Evolutionary conservation across 495 filamentous ascomycete species (phyloP), one percentile per base, ranked within the genome.

Genomic region (Penicillium herquei): DNA sequence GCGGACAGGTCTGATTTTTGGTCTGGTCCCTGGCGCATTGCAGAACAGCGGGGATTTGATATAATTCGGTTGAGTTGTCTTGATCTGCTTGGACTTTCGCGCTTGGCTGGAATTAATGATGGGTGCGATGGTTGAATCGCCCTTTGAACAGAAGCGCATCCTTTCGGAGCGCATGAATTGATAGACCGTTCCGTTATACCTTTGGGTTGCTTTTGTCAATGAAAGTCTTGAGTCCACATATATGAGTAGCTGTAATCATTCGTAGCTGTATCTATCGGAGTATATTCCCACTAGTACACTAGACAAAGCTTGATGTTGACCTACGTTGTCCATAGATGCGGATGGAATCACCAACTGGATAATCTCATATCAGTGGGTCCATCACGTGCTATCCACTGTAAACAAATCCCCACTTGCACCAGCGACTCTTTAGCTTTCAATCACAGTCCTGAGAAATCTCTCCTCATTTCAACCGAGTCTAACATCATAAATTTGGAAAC

Each of bases 21-120:
- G 69, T 66, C 56, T 73, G 64, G 62, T 64, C 62, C 62, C 62
- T 69, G 74, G 71, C 72, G 70, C 66, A 74, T 69, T 61, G 56
- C 63, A 73, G 71, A 75, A 68, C 63, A 70, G 66, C 60, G 62
- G 61, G 56, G 55, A 61, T 57, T 65, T 64, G 61, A 71, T 75
- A 67, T 68, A n/a, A 70, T 68, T 69, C 63, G 55, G 67, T 66
- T 67, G 64, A 63, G 50, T 58, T 58, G 62, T 55, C 35, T 70
- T 65, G 61, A 69, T 64, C 63, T 72, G 67, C 67, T 49, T 67
- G 67, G 67, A 59, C 62, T 69, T 62, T 70, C 44, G 64, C 60
- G 67, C 67, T 68, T 67, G 63, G 52, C 54, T 62, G 60, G 58
- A 69, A 62, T 65, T 70, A 65, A 73, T 70, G 65, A 67, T 59